These are phyloP conservation scores for Linum tenue DNA, from an alignment of 345 rosid genomes.

Conservation along the genomic window DNA sequence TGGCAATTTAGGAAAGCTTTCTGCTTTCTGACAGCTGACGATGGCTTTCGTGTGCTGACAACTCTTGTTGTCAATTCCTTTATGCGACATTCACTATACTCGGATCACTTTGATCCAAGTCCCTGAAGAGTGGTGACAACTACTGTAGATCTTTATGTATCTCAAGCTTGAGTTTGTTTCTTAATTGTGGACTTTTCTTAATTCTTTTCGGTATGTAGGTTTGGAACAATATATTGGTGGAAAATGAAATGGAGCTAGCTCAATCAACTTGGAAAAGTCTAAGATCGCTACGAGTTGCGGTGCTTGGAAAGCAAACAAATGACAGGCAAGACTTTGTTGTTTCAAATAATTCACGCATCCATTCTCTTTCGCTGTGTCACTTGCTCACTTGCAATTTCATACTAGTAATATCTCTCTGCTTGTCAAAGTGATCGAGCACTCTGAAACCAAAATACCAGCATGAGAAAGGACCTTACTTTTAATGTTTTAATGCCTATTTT, in stretches of 20 bases:
- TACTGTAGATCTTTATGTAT: not conserved
- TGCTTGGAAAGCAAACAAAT: constrained; percentile 63
- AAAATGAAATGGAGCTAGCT: constrained; percentile 68
- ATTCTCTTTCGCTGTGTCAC: not conserved
- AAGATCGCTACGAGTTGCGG: constrained; percentile 67
- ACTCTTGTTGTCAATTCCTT: too few relatives aligned
- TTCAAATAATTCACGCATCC: not conserved
- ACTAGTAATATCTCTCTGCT: not conserved
- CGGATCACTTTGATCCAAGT: too few relatives aligned
- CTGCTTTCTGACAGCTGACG: not conserved
- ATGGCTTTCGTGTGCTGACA: too few relatives aligned
- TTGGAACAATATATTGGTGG: constrained; percentile 61
- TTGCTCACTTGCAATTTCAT: not conserved
- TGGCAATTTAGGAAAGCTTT: not conserved
- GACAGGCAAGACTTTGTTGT: constrained; percentile 40
- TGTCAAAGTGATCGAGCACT: not conserved
- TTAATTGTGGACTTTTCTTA: not conserved
- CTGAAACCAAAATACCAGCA: not conserved
- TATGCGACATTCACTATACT: too few relatives aligned
- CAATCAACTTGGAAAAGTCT: constrained; percentile 59
- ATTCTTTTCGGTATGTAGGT: constrained; percentile 24
- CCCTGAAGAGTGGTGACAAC: too few relatives aligned
- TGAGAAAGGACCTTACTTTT: not conserved
- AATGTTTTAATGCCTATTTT: not conserved
- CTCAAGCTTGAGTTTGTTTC: not conserved